Evolutionary conservation across 495 filamentous ascomycete species (phyloP), one percentile per base, ranked within the genome.

Genomic region (Penicillium crystallinum): DNA sequence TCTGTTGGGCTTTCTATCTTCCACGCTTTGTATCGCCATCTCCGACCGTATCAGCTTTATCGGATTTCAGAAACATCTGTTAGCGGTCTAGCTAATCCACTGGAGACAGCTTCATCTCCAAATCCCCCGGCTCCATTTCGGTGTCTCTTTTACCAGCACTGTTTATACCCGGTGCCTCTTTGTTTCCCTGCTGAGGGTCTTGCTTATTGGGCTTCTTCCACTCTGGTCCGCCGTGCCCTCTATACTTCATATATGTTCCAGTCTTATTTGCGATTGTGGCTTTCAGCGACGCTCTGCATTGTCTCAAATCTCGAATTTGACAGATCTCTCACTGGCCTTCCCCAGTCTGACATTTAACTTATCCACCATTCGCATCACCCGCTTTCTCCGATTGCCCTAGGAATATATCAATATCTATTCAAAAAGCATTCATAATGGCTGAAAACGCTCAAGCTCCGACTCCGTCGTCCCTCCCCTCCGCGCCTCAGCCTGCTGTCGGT

Each of bases 401-500:
- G 36, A 5, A 33, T 50, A 27, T 57, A 56, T 55, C 46, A 43
- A 50, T 47, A 44, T 49, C 47, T 40, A 27, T 41, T 46, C 22
- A 55, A 45, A 47, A 45, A 50, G 50, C 42, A 55, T 58, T 62
- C 68, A 69, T 68, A 63, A 90, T 90, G 86, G 80, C 85, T 68
- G 86, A 90, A 59, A 82, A 77, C 72, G 76, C 74, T 56, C 70
- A 80, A 35, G 68, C 77, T 56, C 57, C 81, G 43, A 67, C 77
- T 56, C 62, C 78, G 37, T 71, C 80, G 11, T 67, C 77, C 22
- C 79, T 87, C 40, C 84, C 85, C 14, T 80, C 81, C 11, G 82
- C 84, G 21, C 82, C 84, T 22, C 83, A 85, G 68, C 67, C 81
- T 31, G 79, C 84, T 54, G 74, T 83, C 49, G 84, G 83, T 39